Conservation (phyloP, 2,329 filamentous ascomycete species). For the Clonostachys chloroleuca region DNA sequence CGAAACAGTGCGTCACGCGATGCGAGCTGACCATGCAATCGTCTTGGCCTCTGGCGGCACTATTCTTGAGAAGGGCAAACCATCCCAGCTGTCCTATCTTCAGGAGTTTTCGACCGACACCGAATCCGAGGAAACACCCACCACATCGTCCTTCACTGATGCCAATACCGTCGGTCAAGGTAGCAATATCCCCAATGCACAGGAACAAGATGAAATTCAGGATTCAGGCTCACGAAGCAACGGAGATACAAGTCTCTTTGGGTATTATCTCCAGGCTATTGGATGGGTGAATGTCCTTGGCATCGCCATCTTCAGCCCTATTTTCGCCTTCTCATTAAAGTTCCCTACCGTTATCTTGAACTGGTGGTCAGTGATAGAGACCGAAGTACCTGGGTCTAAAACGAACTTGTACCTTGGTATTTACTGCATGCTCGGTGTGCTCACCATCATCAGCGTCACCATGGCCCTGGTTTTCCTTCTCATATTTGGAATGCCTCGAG, state of each 20-base stretch:
- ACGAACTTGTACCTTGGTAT: slow-evolving; percentile 21
- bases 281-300: not conserved
- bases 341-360: slow-evolving; percentile 31
- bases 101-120: too few species aligned
- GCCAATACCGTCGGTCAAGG: not conserved
- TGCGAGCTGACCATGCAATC: slow-evolving; percentile 38
- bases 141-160: too few species aligned
- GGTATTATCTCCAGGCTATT: not conserved
- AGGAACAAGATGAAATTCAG: slow-evolving; percentile 14
- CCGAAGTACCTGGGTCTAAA: slow-evolving; percentile 4
- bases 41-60: slow-evolving; percentile 33
- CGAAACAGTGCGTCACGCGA: slow-evolving; percentile 9
- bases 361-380: slow-evolving; percentile 28
- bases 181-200: not conserved
- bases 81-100: slow-evolving; percentile 1
- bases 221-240: not conserved
- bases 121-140: too few species aligned
- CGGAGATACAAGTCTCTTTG: not conserved
- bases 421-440: slow-evolving; percentile 14
- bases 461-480: slow-evolving; percentile 9
- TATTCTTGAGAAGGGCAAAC: slow-evolving; percentile 33
- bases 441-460: not conserved
- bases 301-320: not conserved
- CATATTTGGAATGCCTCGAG: slow-evolving; percentile 6
- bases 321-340: slow-evolving; percentile 15